These are phyloP conservation scores for Hylodesmum podocarpum DNA, from an alignment of 306 rosid genomes.

Conservation along the genomic window DNA sequence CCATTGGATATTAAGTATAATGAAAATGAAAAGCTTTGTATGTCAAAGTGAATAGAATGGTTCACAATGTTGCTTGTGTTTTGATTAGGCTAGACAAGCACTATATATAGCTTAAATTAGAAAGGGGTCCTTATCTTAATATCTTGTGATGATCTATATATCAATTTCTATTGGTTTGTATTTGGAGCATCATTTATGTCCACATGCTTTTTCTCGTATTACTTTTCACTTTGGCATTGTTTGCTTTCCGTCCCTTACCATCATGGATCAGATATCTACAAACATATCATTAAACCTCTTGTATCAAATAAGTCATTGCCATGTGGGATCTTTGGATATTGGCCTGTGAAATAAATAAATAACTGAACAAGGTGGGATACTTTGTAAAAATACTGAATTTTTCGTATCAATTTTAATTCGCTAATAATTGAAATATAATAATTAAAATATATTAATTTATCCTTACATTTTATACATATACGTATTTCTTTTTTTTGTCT, in stretches of 20 bases:
- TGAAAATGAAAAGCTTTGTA: neutral
- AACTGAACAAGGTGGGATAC: neutral
- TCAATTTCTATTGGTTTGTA: neutral
- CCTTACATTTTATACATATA: no score
- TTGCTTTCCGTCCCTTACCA: neutral
- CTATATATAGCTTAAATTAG: neutral
- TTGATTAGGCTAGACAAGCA: neutral
- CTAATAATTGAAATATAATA: no score
- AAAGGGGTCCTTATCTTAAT: neutral
- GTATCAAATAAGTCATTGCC: neutral
- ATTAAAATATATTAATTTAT: no score
- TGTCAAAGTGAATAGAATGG: neutral
- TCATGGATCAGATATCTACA: neutral
- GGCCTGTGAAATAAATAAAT: neutral
- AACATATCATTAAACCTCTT: neutral
- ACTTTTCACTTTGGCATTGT: neutral
- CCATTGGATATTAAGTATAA: neutral
- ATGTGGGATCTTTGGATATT: neutral
- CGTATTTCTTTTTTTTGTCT: no score
- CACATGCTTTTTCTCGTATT: neutral
- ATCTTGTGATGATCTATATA: conserved; percentile 9
- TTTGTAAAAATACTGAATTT: neutral
- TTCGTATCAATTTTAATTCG: no score
- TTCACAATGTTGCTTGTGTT: neutral
- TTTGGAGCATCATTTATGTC: neutral